Percentiles rank a stretch among this genome's conserved stretches.
These are phyloP conservation scores for Elaeis oleifera DNA, from an alignment of 202 grass and related monocot genomes.

Conservation along the genomic window DNA sequence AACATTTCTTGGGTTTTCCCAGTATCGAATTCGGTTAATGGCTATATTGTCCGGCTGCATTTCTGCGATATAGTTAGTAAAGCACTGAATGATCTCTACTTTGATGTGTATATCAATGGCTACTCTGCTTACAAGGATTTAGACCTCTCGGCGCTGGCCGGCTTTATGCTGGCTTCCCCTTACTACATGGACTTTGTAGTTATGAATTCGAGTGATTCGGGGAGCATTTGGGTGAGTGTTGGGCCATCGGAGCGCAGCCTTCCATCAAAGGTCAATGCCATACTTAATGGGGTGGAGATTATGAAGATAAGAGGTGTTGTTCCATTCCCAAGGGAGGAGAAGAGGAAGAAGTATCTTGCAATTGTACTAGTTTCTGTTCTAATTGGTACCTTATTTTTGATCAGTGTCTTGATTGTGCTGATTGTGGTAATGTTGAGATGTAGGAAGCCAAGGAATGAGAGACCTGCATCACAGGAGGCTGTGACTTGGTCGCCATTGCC, in stretches of 20 bases:
- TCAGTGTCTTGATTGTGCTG: not conserved
- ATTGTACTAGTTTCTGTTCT: not conserved
- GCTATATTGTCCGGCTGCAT: slow-evolving; percentile 4
- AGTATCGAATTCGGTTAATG: not conserved
- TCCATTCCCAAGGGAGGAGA: not conserved
- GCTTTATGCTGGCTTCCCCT: not conserved
- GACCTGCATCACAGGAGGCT: not conserved
- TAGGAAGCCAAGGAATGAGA: not conserved
- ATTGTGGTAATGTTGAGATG: not conserved
- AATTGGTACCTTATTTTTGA: not conserved
- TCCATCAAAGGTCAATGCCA: not conserved
- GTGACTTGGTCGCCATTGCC: slow-evolving; percentile 9
- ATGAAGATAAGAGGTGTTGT: slow-evolving; percentile 4
- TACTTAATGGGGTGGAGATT: slow-evolving; percentile 13
- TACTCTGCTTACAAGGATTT: not conserved
- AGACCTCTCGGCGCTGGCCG: slow-evolving; percentile 1
- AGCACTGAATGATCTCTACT: slow-evolving; percentile 15
- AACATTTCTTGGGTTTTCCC: not conserved
- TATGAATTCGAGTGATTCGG: not conserved
- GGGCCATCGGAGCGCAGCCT: not conserved
- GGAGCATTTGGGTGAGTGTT: not conserved
- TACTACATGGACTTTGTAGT: slow-evolving; percentile 9
- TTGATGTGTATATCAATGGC: slow-evolving; percentile 2
- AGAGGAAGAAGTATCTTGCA: not conserved
- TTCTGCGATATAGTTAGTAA: slow-evolving; percentile 10